These are phyloP conservation scores for Cyberlindnera maclurae DNA, from an alignment of 805 yeast genomes.

Conservation along the genomic window DNA sequence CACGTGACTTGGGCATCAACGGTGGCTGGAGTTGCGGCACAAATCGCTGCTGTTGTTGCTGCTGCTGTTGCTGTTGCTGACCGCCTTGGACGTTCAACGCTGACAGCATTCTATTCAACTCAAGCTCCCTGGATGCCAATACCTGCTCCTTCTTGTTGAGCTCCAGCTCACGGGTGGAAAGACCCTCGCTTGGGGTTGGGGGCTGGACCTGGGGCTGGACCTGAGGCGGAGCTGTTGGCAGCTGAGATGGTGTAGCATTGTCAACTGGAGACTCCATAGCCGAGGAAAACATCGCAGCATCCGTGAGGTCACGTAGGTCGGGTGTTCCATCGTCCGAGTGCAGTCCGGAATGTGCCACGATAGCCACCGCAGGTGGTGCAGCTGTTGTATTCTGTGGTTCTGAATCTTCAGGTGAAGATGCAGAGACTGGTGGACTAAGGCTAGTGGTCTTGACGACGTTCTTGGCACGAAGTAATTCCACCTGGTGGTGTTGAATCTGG, in stretches of 20 bases:
- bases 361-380: not conserved
- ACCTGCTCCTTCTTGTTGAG: conserved; percentile 21
- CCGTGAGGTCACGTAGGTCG: conserved; percentile 23
- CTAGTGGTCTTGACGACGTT: not conserved
- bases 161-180: conserved; percentile 22
- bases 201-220: not conserved
- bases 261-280: conserved; percentile 17
- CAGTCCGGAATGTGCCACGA: conserved; percentile 1
- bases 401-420: not conserved
- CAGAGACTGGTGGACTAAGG: not conserved
- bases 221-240: not conserved
- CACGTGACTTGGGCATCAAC: conserved; percentile 2
- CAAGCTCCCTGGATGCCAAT: conserved; percentile 19
- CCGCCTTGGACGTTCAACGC: conserved; percentile 9
- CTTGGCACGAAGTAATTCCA: not conserved
- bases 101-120: conserved; percentile 20
- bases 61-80: not conserved
- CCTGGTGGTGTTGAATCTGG: not conserved
- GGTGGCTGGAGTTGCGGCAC: conserved; percentile 11
- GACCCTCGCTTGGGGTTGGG: conserved; percentile 8
- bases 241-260: not conserved
- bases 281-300: conserved; percentile 17
- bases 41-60: not conserved
- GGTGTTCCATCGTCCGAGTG: conserved; percentile 20
- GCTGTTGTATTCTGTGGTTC: not conserved